These are phyloP conservation scores for Chimonanthus salicifolius DNA, from an alignment of 164 flowering plant species.

Conservation along the genomic window DNA sequence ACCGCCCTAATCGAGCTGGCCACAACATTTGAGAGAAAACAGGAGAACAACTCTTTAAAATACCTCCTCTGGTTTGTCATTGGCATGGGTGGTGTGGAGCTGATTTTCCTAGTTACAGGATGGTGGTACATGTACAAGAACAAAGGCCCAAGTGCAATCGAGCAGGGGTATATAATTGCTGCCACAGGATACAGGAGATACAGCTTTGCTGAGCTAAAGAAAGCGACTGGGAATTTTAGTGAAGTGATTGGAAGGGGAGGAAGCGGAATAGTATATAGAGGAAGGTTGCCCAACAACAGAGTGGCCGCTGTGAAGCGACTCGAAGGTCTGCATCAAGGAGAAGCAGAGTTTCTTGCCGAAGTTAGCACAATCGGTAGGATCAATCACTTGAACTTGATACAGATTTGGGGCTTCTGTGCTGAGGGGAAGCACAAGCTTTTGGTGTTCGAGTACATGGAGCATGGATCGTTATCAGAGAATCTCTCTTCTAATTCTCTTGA, in stretches of 20 bases:
- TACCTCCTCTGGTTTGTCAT: slow-evolving; percentile 6
- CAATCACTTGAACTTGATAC: slow-evolving; percentile 31
- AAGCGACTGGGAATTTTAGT: slow-evolving; percentile 3
- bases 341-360: slow-evolving; percentile 29
- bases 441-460: slow-evolving; percentile 33
- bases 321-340: slow-evolving; percentile 15
- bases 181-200: not conserved
- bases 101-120: slow-evolving; percentile 4
- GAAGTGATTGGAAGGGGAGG: slow-evolving; percentile 9
- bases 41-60: not conserved
- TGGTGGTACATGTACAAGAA: slow-evolving; percentile 5
- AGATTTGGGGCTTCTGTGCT: slow-evolving; percentile 31
- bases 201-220: slow-evolving; percentile 1
- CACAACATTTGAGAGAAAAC: too few relatives aligned
- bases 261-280: slow-evolving; percentile 26
- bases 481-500: slow-evolving; percentile 16
- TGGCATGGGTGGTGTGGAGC: slow-evolving; percentile 16
- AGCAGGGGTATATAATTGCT: slow-evolving; percentile 8
- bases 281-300: slow-evolving; percentile 9
- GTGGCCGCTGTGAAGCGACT: slow-evolving; percentile 24
- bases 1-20: not conserved
- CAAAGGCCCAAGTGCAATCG: not conserved
- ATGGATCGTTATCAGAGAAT: slow-evolving; percentile 26
- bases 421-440: slow-evolving; percentile 23
- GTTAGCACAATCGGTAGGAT: slow-evolving; percentile 25